These are phyloP conservation scores for Colletotrichum sp. DNA, from an alignment of 2,329 filamentous ascomycete genomes.

Conservation along the genomic window DNA sequence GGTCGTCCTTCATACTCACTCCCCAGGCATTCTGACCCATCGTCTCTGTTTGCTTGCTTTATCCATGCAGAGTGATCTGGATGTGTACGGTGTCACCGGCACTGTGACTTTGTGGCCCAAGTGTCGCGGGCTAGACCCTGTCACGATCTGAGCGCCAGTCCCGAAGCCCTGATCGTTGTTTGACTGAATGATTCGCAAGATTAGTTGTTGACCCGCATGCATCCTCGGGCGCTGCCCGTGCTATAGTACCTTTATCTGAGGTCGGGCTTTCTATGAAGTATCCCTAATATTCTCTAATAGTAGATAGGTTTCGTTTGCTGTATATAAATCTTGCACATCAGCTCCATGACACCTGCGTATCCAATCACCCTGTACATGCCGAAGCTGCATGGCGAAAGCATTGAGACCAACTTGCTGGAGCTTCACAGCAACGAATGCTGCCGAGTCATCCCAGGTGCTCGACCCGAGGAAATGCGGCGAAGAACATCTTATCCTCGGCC, in stretches of 20 bases:
- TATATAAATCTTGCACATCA: not conserved
- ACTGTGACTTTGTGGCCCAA: not conserved
- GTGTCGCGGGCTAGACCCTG: not conserved
- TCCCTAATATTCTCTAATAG: not conserved
- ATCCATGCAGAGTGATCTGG: not conserved
- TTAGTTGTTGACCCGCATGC: not conserved
- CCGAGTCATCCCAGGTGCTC: too few relatives aligned
- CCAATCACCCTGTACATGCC: not conserved
- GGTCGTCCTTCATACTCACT: not conserved
- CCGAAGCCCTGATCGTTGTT: conserved; percentile 15
- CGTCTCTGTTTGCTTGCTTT: not conserved
- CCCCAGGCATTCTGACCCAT: not conserved
- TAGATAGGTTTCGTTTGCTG: not conserved
- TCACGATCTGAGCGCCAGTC: conserved; percentile 5
- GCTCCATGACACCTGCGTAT: not conserved
- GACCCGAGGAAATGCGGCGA: too few relatives aligned
- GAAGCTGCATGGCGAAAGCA: not conserved
- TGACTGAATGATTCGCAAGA: not conserved
- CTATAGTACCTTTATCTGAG: not conserved
- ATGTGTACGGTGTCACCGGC: not conserved
- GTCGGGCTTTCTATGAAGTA: not conserved
- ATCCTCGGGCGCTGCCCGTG: not conserved
- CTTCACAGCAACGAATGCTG: too few relatives aligned
- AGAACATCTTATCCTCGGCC: too few relatives aligned
- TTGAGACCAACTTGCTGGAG: not conserved